These are phyloP conservation scores for Lactarius hatsudake DNA, from an alignment of 768 basidiomycete species.

Conservation along the genomic window DNA sequence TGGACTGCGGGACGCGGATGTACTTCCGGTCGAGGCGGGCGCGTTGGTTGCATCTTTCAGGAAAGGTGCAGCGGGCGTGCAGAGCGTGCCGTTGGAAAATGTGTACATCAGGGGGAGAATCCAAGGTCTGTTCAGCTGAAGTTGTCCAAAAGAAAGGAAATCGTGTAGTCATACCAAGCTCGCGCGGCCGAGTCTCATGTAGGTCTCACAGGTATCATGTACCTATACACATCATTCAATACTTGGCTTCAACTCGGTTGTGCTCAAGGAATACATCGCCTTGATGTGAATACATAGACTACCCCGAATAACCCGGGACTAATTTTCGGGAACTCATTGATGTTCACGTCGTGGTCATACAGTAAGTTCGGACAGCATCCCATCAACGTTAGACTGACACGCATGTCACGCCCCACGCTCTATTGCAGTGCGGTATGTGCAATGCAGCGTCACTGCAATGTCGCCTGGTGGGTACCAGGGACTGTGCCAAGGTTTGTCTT, in stretches of 20 bases:
- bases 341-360: too few species aligned
- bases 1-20: conserved; percentile 55
- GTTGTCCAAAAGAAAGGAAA: neutral
- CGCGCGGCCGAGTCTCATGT: neutral
- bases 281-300: neutral
- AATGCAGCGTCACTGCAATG: too few species aligned
- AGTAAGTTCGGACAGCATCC: too few species aligned
- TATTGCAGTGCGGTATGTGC: too few species aligned
- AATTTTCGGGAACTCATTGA: too few species aligned
- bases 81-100: conserved; percentile 34
- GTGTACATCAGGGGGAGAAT: conserved; percentile 35
- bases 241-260: neutral
- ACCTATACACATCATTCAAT: neutral
- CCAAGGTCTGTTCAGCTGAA: conserved; percentile 27
- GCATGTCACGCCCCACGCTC: too few species aligned
- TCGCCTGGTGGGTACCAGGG: too few species aligned
- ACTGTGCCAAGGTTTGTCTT: too few species aligned
- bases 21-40: conserved; percentile 69
- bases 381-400: too few species aligned
- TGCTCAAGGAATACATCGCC: neutral
- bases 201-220: neutral
- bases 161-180: neutral
- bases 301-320: too few species aligned
- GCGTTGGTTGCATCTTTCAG: conserved; percentile 58
- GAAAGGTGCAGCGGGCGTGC: conserved; percentile 35